Evolutionary conservation across 108 stramenopile species (phyloP), one percentile per base, ranked within the genome.

Genomic region (Epithemia pelagica): DNA sequence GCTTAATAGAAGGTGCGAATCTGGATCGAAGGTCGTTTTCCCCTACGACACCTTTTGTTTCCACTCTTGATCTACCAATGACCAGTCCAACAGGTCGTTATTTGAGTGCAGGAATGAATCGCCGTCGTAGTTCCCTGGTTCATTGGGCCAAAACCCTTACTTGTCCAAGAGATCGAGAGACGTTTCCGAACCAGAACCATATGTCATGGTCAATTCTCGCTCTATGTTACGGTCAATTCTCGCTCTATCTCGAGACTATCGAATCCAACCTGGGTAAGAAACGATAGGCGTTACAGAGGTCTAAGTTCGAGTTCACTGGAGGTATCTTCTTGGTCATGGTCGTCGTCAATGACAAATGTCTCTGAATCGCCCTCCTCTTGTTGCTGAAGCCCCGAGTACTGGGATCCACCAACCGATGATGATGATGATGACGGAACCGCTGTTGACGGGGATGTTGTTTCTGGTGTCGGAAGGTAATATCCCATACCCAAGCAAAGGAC

Each of bases 141-240:
- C n/a, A n/a, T n/a, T n/a, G n/a, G n/a, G 37, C 37, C 37, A 57
- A 67, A 79, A 79, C 3, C 78, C 78, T 63, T 79, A 79, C 30
- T 67, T 55, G 27, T 21, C 19, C 24, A 74, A 72, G 10, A 79
- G 53, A 22, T 79, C 78, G 37, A 74, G 37, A 0, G 74, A 71
- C 24, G 69, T 69, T 54, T 78, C 72, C 20, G 51, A 22, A 32
- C 74, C 74, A 1, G 70, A 66, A 18, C 78, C 78, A 60, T 79
- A 79, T 5, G 30, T 56, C n/a, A 79, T 55, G 19, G 52, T 26
- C 23, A 79, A 1, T 55, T 79, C 74, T n/a, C n/a, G n/a, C n/a
- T n/a, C n/a, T n/a, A n/a, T n/a, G n/a, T n/a, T n/a, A n/a, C n/a
- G n/a, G n/a, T n/a, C n/a, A n/a, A n/a, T n/a, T n/a, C n/a, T 46